Evolutionary conservation across 1,139 yeast species (phyloP).

Genomic region (Suhomyces kunorum): DNA sequence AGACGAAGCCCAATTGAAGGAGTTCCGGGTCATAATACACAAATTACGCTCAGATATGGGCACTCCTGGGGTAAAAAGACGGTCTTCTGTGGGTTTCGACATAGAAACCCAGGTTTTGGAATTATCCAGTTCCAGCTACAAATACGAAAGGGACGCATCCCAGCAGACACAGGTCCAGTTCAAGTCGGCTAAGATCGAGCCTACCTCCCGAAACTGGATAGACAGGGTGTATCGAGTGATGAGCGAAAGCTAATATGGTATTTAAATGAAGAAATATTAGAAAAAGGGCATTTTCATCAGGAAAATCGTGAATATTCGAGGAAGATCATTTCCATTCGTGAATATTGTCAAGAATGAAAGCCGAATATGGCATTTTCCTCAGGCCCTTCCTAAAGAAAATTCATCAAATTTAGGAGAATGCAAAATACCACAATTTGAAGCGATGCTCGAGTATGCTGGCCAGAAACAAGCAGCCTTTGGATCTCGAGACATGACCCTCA

Average conservation of each 20-base stretch:
- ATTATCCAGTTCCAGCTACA: constrained; percentile 4
- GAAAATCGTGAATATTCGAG: no score
- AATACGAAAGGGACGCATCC: background rate
- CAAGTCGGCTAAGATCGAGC: constrained; percentile 1
- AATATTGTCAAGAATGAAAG: no score
- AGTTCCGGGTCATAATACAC: constrained; percentile 40
- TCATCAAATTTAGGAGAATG: no score
- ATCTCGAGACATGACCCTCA: no score
- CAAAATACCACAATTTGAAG: background rate
- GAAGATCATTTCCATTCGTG: no score
- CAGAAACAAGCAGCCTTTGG: background rate
- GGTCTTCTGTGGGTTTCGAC: constrained; percentile 8
- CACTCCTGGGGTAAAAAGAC: constrained; percentile 34
- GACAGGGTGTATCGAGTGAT: constrained; percentile 2
- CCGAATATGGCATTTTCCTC: no score
- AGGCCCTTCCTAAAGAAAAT: no score
- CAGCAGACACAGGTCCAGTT: background rate
- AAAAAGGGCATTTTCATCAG: no score
- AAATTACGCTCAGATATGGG: constrained; percentile 42
- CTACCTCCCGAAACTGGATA: background rate
- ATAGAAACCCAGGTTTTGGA: constrained; percentile 8
- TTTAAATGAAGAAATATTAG: background rate
- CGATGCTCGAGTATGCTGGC: background rate
- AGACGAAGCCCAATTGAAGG: constrained; percentile 26
- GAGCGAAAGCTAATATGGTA: background rate